Percentiles rank a stretch among this genome's conserved stretches.
phyloP scores from a whole-genome alignment of 192 early-diverging fungal species.

The Coemansia javaensis region DNA sequence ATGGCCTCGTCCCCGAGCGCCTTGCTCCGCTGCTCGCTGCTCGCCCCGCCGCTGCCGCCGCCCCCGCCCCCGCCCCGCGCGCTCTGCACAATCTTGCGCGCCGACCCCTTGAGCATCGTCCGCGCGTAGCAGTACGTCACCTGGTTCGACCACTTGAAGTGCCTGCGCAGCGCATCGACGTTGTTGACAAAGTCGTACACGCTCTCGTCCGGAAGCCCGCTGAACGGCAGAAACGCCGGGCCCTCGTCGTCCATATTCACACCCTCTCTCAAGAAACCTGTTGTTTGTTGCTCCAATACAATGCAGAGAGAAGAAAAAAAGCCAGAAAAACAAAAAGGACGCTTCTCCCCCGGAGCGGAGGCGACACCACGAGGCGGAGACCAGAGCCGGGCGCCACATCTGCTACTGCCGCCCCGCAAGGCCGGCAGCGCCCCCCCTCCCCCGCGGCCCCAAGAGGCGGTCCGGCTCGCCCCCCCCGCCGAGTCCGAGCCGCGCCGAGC shows the following conservation, averaged over 20 bases:
- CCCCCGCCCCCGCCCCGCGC: not conserved
- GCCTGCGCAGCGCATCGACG: conserved; percentile 45
- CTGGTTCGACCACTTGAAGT: conserved; percentile 51
- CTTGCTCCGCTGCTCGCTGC: conserved; percentile 8
- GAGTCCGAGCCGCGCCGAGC: no score
- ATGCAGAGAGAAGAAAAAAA: no score
- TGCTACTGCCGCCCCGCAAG: no score
- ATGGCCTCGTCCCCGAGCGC: conserved; percentile 32
- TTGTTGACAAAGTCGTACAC: conserved; percentile 41
- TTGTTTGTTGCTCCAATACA: no score
- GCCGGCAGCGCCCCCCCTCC: no score
- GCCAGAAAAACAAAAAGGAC: no score
- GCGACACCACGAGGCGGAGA: no score
- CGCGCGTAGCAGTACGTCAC: conserved; percentile 46
- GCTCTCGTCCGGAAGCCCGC: conserved; percentile 39
- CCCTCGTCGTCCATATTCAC: conserved; percentile 50
- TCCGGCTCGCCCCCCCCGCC: no score
- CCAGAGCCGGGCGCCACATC: no score
- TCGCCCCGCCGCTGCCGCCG: not conserved
- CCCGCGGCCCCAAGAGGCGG: no score
- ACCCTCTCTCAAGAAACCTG: no score
- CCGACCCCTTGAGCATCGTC: conserved; percentile 46
- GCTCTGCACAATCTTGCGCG: conserved; percentile 27
- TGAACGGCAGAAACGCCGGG: conserved; percentile 48
- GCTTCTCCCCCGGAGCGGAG: no score